Evolutionary conservation across 345 rosid species (phyloP), one percentile per base, ranked within the genome.

Genomic region (Litchi chinensis): DNA sequence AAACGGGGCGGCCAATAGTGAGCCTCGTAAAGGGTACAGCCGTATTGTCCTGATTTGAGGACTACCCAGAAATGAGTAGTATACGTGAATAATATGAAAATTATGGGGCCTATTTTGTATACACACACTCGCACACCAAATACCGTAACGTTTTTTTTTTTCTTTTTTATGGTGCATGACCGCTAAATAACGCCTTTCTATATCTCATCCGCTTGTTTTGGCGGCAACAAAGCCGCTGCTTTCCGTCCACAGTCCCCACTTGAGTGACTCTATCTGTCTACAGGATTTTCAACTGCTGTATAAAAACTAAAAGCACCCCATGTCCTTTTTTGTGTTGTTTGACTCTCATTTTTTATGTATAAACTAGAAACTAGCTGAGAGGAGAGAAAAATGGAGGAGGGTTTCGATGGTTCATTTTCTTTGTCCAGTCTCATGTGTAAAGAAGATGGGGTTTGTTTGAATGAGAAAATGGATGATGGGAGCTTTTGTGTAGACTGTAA

Each of bases 211-310:
- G 86, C 90, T 88, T 75, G 86, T 85, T 92, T 92, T 93, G 98
- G 98, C 98, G 97, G 93, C 94, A 88, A 87, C 76, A 82, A 88
- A 90, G 79, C 85, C 94, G 91, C 94, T 65, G 48, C 68, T 48
- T 67, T 76, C 73, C 48, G 72, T 18, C 68, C 56, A 77, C 74
- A 77, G 46, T 19, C 66, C 12, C 73, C 56, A 56, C 77, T 69
- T 72, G 64, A 19, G 71, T 3, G 8, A 24, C 54, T 54, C 26
- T 68, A 79, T 79, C 76, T 81, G 56, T 15, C 56, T 52, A 19
- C 18, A 60, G 26, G 21, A 1, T 74, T 79, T 74, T 81, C 54
- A 79, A 76, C 82, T 68, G 78, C 83, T 83, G 37, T 43, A 24
- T 78, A 56, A 79, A 82, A 32, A n/a, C 65, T 9, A 59, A 60